These are phyloP conservation scores for Wickerhamiella bombiphila DNA, from an alignment of 805 yeast genomes.

Conservation along the genomic window DNA sequence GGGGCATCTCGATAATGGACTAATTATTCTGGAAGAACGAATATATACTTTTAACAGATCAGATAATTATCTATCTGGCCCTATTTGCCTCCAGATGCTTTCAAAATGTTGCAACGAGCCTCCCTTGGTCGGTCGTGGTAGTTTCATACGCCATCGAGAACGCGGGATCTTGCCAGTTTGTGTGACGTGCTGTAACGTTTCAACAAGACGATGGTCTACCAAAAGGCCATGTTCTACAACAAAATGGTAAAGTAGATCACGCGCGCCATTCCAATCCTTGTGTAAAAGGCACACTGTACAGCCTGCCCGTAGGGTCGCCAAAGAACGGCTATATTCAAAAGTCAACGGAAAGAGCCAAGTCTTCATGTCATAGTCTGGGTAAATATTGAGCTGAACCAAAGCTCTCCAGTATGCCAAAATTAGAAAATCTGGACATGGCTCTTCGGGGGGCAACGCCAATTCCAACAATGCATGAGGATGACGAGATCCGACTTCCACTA, in stretches of 20 bases:
- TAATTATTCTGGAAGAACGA: too few relatives aligned
- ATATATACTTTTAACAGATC: too few relatives aligned
- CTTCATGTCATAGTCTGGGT: slow-evolving; percentile 2
- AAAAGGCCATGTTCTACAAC: neutral
- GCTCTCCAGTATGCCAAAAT: slow-evolving; percentile 10
- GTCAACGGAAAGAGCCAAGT: slow-evolving; percentile 14
- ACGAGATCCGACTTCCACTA: slow-evolving; percentile 9
- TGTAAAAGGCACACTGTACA: neutral
- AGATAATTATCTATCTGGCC: too few relatives aligned
- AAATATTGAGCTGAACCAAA: neutral
- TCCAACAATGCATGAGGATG: slow-evolving; percentile 6
- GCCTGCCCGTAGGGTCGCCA: neutral
- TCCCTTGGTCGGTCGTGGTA: neutral
- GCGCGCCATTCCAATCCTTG: neutral
- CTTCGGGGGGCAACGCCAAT: slow-evolving; percentile 8
- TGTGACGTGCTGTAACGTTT: neutral
- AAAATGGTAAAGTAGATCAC: neutral
- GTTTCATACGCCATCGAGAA: neutral
- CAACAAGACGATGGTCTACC: neutral
- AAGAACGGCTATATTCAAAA: neutral
- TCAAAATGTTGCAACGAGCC: neutral
- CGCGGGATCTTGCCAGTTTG: neutral
- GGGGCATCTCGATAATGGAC: too few relatives aligned
- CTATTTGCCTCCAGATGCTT: neutral
- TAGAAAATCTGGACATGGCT: slow-evolving; percentile 1